A percentile compares a stretch with the other conserved stretches of the same genome.
These are phyloP conservation scores for Curvularia verruculosa DNA, from an alignment of 2,329 filamentous ascomycete species.

Conservation along the genomic window DNA sequence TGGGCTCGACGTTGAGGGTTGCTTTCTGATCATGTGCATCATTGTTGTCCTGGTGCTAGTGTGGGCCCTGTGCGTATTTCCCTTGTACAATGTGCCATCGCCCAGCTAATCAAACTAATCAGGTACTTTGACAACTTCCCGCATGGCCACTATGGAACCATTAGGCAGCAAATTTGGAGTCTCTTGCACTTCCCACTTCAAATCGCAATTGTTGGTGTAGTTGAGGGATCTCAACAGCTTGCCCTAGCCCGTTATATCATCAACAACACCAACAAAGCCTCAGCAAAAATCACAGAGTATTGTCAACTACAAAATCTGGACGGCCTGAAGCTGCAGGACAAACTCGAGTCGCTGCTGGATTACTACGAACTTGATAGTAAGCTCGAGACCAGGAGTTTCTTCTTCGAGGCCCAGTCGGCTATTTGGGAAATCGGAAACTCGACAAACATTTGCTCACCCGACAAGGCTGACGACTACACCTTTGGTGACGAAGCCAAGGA, in stretches of 20 bases:
- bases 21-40: constrained; percentile 46
- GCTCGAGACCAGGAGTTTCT: constrained; percentile 32
- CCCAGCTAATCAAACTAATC: background rate
- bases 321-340: constrained; percentile 37
- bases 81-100: background rate
- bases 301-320: constrained; percentile 42
- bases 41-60: constrained; percentile 57
- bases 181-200: constrained; percentile 68
- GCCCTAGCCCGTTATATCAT: constrained; percentile 55
- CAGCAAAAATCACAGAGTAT: constrained; percentile 48
- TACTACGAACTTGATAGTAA: constrained; percentile 43
- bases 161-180: constrained; percentile 66
- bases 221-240: constrained; percentile 67
- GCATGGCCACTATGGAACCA: constrained; percentile 56
- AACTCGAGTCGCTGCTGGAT: constrained; percentile 32
- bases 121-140: constrained; percentile 63
- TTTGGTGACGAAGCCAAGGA: constrained; percentile 6
- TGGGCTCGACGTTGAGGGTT: constrained; percentile 44
- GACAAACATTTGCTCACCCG: constrained; percentile 39
- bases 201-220: constrained; percentile 66
- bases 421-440: constrained; percentile 39
- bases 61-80: constrained; percentile 58
- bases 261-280: constrained; percentile 52
- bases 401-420: constrained; percentile 13
- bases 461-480: constrained; percentile 25